These are phyloP conservation scores for Termitomyces sp. DNA, from an alignment of 768 basidiomycete species.

Conservation along the genomic window DNA sequence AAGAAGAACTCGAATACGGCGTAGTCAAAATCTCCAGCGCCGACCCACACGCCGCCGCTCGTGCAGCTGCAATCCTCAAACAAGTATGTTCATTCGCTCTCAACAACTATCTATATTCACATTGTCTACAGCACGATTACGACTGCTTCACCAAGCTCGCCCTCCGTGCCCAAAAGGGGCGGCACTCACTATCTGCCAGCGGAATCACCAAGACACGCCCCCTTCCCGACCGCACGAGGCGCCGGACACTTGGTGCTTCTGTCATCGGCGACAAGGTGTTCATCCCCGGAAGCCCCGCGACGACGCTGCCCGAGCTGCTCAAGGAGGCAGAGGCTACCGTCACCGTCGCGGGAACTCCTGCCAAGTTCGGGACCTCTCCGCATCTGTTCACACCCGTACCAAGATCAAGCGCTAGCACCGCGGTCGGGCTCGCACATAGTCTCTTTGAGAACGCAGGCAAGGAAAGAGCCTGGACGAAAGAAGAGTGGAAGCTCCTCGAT, in stretches of 20 bases:
- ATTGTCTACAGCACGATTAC: slow-evolving; percentile 67
- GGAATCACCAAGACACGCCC: slow-evolving; percentile 31
- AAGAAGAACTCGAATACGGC: slow-evolving; percentile 45
- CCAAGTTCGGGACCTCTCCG: background rate
- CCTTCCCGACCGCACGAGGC: slow-evolving; percentile 9
- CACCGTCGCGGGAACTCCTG: slow-evolving; percentile 34
- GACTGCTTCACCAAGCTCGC: slow-evolving; percentile 68
- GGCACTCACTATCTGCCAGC: slow-evolving; percentile 25
- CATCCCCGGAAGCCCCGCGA: slow-evolving; percentile 52
- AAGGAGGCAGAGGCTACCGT: slow-evolving; percentile 58
- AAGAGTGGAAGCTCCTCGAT: slow-evolving; percentile 81
- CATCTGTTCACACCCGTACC: slow-evolving; percentile 4
- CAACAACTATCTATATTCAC: background rate
- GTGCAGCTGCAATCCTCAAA: slow-evolving; percentile 92
- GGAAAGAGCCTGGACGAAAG: slow-evolving; percentile 58
- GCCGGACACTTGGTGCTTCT: slow-evolving; percentile 25
- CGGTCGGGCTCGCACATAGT: background rate
- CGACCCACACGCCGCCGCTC: slow-evolving; percentile 83
- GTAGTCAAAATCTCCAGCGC: slow-evolving; percentile 83
- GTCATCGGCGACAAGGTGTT: slow-evolving; percentile 52
- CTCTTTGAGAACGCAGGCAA: slow-evolving; percentile 4
- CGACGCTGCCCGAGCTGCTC: slow-evolving; percentile 56
- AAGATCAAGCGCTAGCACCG: background rate
- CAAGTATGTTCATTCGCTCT: slow-evolving; percentile 51
- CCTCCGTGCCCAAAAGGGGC: slow-evolving; percentile 6